Percentiles rank a stretch among this genome's conserved stretches.
phyloP scores from a whole-genome alignment of 2,329 filamentous ascomycete genomes.

The Aspergillus caelatus region DNA sequence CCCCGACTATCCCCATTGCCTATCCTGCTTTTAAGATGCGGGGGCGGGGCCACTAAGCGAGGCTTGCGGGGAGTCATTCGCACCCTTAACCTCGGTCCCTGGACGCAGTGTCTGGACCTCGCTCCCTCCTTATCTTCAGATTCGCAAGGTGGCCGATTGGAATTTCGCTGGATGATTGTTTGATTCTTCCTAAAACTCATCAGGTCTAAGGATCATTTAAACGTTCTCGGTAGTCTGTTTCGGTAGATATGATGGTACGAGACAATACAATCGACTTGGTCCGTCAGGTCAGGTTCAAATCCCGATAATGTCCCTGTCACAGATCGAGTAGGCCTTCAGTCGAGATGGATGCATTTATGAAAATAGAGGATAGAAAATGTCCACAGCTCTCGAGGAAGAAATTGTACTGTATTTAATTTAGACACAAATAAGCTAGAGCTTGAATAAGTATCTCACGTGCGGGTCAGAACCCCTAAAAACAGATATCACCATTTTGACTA shows the following conservation, averaged over 20 bases:
- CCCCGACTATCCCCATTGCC: background rate
- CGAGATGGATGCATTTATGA: background rate
- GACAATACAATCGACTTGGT: background rate
- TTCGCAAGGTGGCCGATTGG: background rate
- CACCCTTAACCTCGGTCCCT: background rate
- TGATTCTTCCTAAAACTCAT: background rate
- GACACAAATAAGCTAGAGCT: background rate
- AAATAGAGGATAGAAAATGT: rapidly evolving
- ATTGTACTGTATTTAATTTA: background rate
- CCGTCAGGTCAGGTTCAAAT: background rate
- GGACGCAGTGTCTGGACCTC: background rate
- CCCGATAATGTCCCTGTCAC: too few relatives aligned
- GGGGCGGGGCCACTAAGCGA: background rate
- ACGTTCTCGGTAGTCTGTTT: background rate
- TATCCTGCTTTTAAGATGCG: background rate
- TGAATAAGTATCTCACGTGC: background rate
- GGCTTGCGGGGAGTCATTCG: background rate
- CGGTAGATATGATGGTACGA: background rate
- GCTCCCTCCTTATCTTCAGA: background rate
- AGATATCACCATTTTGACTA: too few relatives aligned
- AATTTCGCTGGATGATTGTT: background rate
- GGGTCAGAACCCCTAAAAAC: background rate
- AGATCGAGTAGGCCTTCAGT: background rate
- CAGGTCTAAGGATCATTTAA: background rate
- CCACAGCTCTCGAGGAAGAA: background rate